Percentiles rank a stretch among this genome's conserved stretches.
Evolutionary conservation across 2,329 filamentous ascomycete genomes (phyloP).

Genomic region (Talaromyces sp.): DNA sequence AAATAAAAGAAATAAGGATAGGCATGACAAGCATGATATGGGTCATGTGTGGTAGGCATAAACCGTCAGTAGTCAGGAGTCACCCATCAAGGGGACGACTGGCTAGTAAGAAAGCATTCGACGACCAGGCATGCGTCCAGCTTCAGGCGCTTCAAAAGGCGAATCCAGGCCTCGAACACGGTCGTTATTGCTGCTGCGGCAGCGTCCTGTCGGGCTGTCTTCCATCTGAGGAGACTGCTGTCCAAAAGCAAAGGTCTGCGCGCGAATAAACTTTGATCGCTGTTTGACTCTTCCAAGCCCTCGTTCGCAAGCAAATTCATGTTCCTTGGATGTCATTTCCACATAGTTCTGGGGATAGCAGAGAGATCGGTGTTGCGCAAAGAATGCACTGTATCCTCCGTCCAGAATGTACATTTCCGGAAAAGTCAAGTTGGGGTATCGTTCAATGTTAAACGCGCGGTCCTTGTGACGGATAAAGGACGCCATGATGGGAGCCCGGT

Average conservation of each 20-base stretch:
- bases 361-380: conserved; percentile 69
- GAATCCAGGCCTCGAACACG: conserved; percentile 35
- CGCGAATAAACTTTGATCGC: conserved; percentile 77
- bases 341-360: conserved; percentile 96
- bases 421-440: conserved; percentile 86
- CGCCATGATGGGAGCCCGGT: conserved; percentile 94
- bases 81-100: conserved; percentile 5
- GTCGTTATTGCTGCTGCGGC: conserved; percentile 36
- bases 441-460: conserved; percentile 77
- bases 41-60: conserved; percentile 26
- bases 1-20: conserved; percentile 11
- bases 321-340: conserved; percentile 90
- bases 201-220: conserved; percentile 60
- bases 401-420: conserved; percentile 97
- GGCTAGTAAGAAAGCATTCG: conserved; percentile 43
- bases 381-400: conserved; percentile 94
- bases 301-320: conserved; percentile 88
- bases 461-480: conserved; percentile 89
- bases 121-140: conserved; percentile 39
- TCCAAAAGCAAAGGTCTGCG: conserved; percentile 94
- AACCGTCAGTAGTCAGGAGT: conserved; percentile 24
- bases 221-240: conserved; percentile 63
- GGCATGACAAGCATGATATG: conserved; percentile 20
- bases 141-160: conserved; percentile 38
- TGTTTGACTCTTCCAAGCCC: conserved; percentile 92